Percentiles rank a stretch among this genome's conserved stretches.
Evolutionary conservation across 148 eudicot species (phyloP).

Genomic region (Rhododendron molle): DNA sequence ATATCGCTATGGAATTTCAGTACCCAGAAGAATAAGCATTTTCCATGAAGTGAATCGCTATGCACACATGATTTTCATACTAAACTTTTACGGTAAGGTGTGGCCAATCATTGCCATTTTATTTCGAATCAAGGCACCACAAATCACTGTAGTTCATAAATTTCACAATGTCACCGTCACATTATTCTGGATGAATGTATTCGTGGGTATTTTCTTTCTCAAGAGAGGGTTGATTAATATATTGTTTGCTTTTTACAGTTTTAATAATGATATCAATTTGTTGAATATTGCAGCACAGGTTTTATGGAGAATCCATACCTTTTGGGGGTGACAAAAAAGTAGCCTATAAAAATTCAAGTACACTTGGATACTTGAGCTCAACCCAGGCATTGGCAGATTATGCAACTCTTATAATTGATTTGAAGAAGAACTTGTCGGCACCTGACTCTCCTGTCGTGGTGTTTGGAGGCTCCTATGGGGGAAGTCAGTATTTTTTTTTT

Average conservation of each 20-base stretch:
- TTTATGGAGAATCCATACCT: constrained; percentile 75
- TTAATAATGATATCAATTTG: neutral
- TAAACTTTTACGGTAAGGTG: neutral
- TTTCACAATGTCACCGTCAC: neutral
- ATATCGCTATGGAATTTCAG: neutral
- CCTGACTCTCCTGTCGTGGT: constrained; percentile 68
- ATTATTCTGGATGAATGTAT: neutral
- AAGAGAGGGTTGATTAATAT: neutral
- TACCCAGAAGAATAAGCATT: neutral
- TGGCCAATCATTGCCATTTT: neutral
- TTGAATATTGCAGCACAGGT: constrained; percentile 60
- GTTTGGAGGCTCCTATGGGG: constrained; percentile 93
- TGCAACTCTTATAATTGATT: constrained; percentile 69
- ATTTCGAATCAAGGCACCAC: neutral
- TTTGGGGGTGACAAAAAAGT: constrained; percentile 56
- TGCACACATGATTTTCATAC: neutral
- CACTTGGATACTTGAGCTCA: constrained; percentile 75
- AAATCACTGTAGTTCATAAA: neutral
- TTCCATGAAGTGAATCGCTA: neutral
- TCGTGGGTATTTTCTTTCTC: neutral
- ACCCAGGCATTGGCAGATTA: constrained; percentile 90
- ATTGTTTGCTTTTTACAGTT: neutral
- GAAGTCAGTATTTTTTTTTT: constrained; percentile 43
- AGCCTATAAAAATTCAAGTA: constrained; percentile 62
- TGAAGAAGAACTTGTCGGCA: constrained; percentile 66